Base-by-base conservation (phyloP, 306 rosid genomes). In the Phaseolus lunatus region DNA sequence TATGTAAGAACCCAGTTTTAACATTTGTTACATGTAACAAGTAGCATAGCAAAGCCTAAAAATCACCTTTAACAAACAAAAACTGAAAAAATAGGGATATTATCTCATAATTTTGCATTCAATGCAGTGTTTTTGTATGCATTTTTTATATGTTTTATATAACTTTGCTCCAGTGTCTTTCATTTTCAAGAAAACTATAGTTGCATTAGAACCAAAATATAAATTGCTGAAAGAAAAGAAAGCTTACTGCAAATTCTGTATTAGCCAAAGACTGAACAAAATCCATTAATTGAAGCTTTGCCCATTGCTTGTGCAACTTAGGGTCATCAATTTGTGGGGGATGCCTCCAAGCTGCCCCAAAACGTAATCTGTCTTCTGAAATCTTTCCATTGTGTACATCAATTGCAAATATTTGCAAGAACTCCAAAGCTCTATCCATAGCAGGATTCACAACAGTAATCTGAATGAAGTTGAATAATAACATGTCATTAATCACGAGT, bases 331-430 rank as follows among this genome's bases (percentile, higher is more conserved):
- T 77, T 3, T 81, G 74, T 37, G 99, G 99, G 22, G 98, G 98
- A 86, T 91, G 94, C 88, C 98, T 92, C 99, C 99, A 96, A 70
- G 99, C 94, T 67, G 99, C 97, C 29, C 98, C 99, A 84, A 92
- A 91, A 44, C 97, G 92, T 79, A 96, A 82, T 84, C 20, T 83
- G 65, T 92, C 98, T 78, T 91, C 85, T 19, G 93, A 75, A 78
- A 92, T 67, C 66, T 87, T 84, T 67, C 98, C 97, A 20, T 56
- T 83, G 33, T 8, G 77, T 39, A 88, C 96, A 83, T 89, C 95
- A 80, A 49, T 49, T 23, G 93, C 96, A 88, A 89, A 90, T 57
- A 86, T 87, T 47, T 92, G 96, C 87, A 95, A 78, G 66, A 95
- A 83, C 72, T 78, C 89, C 87, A 89, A 41, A 39, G 97, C 97